A percentile compares a stretch with the other conserved stretches of the same genome.
These are phyloP conservation scores for Elsinoe batatas DNA, from an alignment of 2,329 filamentous ascomycete genomes.

Conservation along the genomic window DNA sequence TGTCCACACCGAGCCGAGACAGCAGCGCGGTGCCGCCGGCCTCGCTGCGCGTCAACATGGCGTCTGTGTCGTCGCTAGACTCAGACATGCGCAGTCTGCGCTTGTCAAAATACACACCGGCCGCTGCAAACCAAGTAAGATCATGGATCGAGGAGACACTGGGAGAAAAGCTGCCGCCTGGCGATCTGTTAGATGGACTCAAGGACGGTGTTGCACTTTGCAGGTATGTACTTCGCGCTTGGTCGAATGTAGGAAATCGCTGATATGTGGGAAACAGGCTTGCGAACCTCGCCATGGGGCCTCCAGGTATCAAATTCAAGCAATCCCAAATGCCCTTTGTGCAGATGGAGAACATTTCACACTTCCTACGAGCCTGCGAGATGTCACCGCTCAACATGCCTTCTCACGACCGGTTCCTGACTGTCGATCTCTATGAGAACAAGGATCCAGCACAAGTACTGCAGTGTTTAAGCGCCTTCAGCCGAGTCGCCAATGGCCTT, in stretches of 20 bases:
- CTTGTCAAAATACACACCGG: slow-evolving; percentile 83
- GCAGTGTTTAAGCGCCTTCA: slow-evolving; percentile 87
- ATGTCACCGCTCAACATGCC: slow-evolving; percentile 74
- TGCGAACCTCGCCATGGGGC: slow-evolving; percentile 66
- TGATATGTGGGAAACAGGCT: slow-evolving; percentile 45
- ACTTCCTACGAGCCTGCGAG: slow-evolving; percentile 85
- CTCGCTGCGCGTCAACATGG: slow-evolving; percentile 43
- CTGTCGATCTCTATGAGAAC: slow-evolving; percentile 87
- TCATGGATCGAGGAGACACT: slow-evolving; percentile 77
- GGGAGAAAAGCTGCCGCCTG: slow-evolving; percentile 58
- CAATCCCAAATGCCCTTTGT: slow-evolving; percentile 92
- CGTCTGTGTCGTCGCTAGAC: slow-evolving; percentile 85
- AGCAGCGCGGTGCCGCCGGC: background rate
- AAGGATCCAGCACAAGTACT: slow-evolving; percentile 95
- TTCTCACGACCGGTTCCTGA: slow-evolving; percentile 91
- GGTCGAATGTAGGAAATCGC: background rate
- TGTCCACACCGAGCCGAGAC: background rate
- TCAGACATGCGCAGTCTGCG: slow-evolving; percentile 92
- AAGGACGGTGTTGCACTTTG: slow-evolving; percentile 90
- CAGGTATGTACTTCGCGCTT: slow-evolving; percentile 51
- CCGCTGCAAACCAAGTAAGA: slow-evolving; percentile 75
- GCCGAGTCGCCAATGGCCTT: slow-evolving; percentile 66
- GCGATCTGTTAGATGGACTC: slow-evolving; percentile 73
- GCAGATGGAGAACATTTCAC: slow-evolving; percentile 98
- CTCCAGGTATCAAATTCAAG: slow-evolving; percentile 80